Evolutionary conservation across 331 rosid species (phyloP).

Genomic region (Acacia pycnantha): DNA sequence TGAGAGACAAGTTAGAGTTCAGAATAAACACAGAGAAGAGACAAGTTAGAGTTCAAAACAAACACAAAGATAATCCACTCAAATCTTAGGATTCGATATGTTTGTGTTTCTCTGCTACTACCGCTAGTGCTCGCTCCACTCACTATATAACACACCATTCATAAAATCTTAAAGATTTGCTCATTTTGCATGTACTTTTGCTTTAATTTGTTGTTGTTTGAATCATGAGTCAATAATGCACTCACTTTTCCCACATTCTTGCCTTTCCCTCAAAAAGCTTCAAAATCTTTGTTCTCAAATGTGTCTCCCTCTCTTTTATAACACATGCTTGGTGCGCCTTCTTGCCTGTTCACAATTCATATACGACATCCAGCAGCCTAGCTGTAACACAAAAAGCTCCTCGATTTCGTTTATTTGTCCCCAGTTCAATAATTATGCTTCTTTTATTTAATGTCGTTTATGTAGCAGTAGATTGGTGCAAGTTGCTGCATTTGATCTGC

Average conservation of each 20-base stretch:
- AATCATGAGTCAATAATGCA: slow-evolving; percentile 32
- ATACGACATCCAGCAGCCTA: slow-evolving; percentile 22
- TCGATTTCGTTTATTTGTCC: neutral
- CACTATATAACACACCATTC: neutral
- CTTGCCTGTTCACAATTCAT: neutral
- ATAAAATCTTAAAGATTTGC: slow-evolving; percentile 5
- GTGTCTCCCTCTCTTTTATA: neutral
- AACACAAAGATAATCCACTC: slow-evolving; percentile 16
- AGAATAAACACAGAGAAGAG: no score
- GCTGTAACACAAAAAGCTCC: neutral
- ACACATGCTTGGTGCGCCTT: neutral
- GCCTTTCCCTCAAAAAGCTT: slow-evolving; percentile 19
- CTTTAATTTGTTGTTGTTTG: slow-evolving; percentile 17
- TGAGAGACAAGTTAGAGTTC: neutral
- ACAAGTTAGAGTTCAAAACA: neutral
- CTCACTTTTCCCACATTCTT: slow-evolving; percentile 27
- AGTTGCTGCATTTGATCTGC: neutral
- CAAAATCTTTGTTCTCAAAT: neutral
- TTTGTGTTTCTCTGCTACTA: neutral
- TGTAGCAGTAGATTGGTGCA: neutral
- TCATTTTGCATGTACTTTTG: slow-evolving; percentile 1
- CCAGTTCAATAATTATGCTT: neutral
- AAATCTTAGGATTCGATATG: slow-evolving; percentile 19
- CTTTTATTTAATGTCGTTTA: neutral
- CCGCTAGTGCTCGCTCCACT: slow-evolving; percentile 40